Base-by-base conservation (phyloP, 768 basidiomycete genomes). In the Podaxis pistillaris region DNA sequence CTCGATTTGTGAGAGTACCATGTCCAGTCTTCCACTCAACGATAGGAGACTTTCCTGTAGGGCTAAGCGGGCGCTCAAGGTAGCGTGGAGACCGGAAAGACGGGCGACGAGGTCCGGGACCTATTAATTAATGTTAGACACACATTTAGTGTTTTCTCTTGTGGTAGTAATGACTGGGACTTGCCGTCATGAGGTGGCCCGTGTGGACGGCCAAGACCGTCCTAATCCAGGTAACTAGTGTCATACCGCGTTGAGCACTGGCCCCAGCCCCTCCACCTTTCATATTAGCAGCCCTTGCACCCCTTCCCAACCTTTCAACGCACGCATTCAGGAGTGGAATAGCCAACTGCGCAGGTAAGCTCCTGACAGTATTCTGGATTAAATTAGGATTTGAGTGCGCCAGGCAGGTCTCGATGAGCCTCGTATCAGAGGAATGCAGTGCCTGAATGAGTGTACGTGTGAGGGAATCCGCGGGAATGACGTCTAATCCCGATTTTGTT, bases 361-460 rank as follows among this genome's bases (percentile, higher is more conserved):
- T 83, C 60, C 86, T 83, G 46, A 99, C 88, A 1, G 96, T 97
- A 70, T 94, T 92, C 51, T 87, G 83, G 63, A 99, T 90, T 52
- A 99, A 79, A 1, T 78, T 73, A n/a, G 83, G 78, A 68, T 96
- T 89, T 17, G 93, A 90, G 74, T 98, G 92, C 0, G 86, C 79
- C 33, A 96, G 76, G 75, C 95, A 96, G 26, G 89, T 89, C 71
- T 97, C 93, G 63, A 98, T 77, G 40, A 98, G 78, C 9, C 86
- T 85, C 2, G 91, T 84, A 78, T 99, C 97, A 19, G 91, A 89
- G 0, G 97, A 98, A 73, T 99, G 97, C 28, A 99, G 77, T 0
- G 97, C 96, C 76, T 99, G 97, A 62, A 96, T 92, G 54, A 99
- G 82, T 28, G 96, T 96, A 60, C 94, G 89, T 28, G 96, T 93